phyloP scores from a whole-genome alignment of 768 basidiomycete genomes.

The Rhodosporidiobolus sp. region DNA sequence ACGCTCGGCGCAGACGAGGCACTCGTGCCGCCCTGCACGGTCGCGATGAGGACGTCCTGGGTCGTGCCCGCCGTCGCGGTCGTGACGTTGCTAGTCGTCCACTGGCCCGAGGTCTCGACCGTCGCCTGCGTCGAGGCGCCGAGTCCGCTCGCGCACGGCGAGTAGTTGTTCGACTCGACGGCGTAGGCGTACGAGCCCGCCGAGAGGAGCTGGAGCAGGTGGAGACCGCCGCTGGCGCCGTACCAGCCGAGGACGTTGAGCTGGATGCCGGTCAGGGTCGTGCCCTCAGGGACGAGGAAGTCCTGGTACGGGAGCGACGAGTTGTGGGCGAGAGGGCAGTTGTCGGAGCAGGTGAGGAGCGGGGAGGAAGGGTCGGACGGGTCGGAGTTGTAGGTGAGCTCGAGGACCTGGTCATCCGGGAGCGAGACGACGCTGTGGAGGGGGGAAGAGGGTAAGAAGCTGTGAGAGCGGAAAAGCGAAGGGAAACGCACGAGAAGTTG shows the following conservation, averaged over 20 bases:
- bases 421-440: slow-evolving; percentile 56
- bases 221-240: slow-evolving; percentile 75
- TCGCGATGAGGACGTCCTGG: slow-evolving; percentile 68
- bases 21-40: slow-evolving; percentile 63
- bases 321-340: slow-evolving; percentile 78
- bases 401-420: slow-evolving; percentile 79
- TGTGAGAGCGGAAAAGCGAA: neutral
- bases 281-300: slow-evolving; percentile 67
- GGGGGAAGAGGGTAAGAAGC: no score
- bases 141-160: slow-evolving; percentile 37
- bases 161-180: slow-evolving; percentile 29
- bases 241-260: slow-evolving; percentile 72
- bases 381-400: slow-evolving; percentile 61
- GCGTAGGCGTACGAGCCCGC: slow-evolving; percentile 58
- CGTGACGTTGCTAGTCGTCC: slow-evolving; percentile 58
- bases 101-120: slow-evolving; percentile 54
- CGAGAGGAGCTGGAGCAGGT: slow-evolving; percentile 86
- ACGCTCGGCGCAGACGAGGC: slow-evolving; percentile 67
- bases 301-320: slow-evolving; percentile 81
- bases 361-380: slow-evolving; percentile 63
- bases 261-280: slow-evolving; percentile 82
- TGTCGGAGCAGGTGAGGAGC: slow-evolving; percentile 69
- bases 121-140: slow-evolving; percentile 18
- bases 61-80: slow-evolving; percentile 61
- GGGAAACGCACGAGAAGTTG: slow-evolving; percentile 62